A percentile compares a stretch with the other conserved stretches of the same genome.
These are phyloP conservation scores for Isochrysis galbana DNA, from an alignment of 78 protist species.

Conservation along the genomic window DNA sequence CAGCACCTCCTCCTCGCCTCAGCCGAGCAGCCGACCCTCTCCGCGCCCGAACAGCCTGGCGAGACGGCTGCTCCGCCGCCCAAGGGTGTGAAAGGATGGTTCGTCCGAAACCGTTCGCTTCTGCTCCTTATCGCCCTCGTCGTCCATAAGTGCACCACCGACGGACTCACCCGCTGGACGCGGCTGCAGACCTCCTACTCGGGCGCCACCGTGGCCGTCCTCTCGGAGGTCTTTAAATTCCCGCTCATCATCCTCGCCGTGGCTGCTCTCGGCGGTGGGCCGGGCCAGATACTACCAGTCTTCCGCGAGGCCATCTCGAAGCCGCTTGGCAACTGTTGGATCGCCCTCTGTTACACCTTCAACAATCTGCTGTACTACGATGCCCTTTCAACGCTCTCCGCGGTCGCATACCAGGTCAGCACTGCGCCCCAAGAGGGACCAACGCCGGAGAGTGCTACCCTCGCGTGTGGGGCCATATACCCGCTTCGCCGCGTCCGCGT, in stretches of 20 bases:
- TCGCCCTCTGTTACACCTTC: conserved; percentile 3
- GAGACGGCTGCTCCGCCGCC: not conserved
- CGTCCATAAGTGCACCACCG: conserved; percentile 22
- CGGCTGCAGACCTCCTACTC: not conserved
- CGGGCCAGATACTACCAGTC: not conserved
- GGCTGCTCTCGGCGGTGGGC: not conserved
- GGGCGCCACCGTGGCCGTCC: not conserved
- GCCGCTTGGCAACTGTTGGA: not conserved
- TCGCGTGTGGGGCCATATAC: too few relatives aligned
- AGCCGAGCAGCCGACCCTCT: too few relatives aligned
- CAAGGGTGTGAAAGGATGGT: not conserved
- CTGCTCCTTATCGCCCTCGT: not conserved
- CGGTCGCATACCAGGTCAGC: not conserved
- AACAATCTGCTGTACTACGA: conserved; percentile 7
- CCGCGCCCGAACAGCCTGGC: too few relatives aligned
- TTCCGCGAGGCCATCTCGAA: not conserved
- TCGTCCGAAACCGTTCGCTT: not conserved
- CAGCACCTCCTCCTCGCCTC: not conserved
- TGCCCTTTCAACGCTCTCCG: conserved; percentile 24
- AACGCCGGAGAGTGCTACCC: too few relatives aligned
- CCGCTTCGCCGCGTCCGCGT: too few relatives aligned
- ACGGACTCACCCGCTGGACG: not conserved
- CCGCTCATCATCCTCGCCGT: not conserved
- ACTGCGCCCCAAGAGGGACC: too few relatives aligned
- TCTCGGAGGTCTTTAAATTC: not conserved